These are phyloP conservation scores for Nemania sp. DNA, from an alignment of 2,329 filamentous ascomycete species.

Conservation along the genomic window DNA sequence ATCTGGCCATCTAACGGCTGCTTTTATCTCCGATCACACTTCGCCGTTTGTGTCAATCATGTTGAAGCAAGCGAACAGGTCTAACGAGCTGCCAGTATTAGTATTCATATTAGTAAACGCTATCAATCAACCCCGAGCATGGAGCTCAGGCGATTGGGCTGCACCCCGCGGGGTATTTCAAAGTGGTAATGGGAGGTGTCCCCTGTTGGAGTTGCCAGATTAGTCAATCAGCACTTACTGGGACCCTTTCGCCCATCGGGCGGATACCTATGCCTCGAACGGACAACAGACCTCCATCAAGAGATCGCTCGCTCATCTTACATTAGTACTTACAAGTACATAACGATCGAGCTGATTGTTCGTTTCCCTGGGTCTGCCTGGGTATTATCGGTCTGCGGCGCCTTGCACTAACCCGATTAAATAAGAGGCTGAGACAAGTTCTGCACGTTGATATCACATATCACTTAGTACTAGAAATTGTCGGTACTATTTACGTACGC, in stretches of 20 bases:
- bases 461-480: no score
- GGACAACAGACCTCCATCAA: no score
- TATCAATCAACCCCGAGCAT: slow-evolving; percentile 4
- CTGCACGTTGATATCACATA: neutral
- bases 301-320: no score
- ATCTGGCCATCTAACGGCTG: slow-evolving; percentile 10
- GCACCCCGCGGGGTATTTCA: slow-evolving; percentile 15
- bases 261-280: neutral
- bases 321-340: no score
- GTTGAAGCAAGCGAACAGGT: neutral
- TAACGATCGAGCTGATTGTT: no score
- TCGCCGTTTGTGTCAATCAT: slow-evolving; percentile 14
- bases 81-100: neutral
- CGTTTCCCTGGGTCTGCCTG: no score
- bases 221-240: neutral
- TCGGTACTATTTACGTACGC: no score
- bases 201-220: slow-evolving; percentile 5
- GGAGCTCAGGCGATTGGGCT: slow-evolving; percentile 11
- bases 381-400: neutral
- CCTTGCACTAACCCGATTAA: neutral
- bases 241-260: neutral
- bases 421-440: neutral
- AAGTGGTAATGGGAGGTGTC: neutral
- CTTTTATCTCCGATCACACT: slow-evolving; percentile 15
- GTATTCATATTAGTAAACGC: slow-evolving; percentile 21